Evolutionary conservation across 176 grass and related monocot genomes (phyloP), one percentile per base, ranked within the genome.

Genomic region (Pontederia crassipes): DNA sequence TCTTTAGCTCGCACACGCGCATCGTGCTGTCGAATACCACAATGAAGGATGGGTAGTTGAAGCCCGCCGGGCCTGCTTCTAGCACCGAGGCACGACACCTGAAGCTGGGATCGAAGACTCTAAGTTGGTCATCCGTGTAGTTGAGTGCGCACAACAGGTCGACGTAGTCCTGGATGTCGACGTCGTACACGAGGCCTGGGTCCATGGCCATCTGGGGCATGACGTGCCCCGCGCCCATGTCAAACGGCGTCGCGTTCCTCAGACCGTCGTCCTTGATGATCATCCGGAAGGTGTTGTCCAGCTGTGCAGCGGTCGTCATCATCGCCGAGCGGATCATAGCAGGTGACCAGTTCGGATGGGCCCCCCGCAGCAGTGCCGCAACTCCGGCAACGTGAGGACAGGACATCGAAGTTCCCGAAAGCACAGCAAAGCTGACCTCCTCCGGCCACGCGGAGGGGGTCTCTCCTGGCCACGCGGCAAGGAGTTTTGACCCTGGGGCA

Each of bases 31-130:
- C 32, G 67, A 89, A 83, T 0, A 24, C 54, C 26, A 80, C 80
- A 8, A 65, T 73, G 45, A 89, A 75, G 24, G 77, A 78, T 20
- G 85, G 80, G 77, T 83, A 83, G 73, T 89, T 80, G 58, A 83
- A 55, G 24, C 49, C 60, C 8, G 17, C 77, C 3, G 11, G 48
- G 11, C 54, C 64, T n/a, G 70, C 64, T 24, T 55, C 13, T 32
- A 73, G 66, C 14, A 18, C 50, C 26, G 65, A 51, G 73, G n/a
- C n/a, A n/a, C n/a, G 80, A 89, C 2, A 49, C 45, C 13, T 49
- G 4, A 0, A 58, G 10, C 9, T 62, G 0, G 67, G 29, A 56
- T 67, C 40, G 57, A 84, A 72, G 49, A 10, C 10, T 4, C 24
- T 10, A 7, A 78, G 24, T 67, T 84, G 74, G 13, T 63, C 32